Evolutionary conservation across 2,329 filamentous ascomycete species (phyloP), one percentile per base, ranked within the genome.

Genomic region (Botrytis paeoniae): DNA sequence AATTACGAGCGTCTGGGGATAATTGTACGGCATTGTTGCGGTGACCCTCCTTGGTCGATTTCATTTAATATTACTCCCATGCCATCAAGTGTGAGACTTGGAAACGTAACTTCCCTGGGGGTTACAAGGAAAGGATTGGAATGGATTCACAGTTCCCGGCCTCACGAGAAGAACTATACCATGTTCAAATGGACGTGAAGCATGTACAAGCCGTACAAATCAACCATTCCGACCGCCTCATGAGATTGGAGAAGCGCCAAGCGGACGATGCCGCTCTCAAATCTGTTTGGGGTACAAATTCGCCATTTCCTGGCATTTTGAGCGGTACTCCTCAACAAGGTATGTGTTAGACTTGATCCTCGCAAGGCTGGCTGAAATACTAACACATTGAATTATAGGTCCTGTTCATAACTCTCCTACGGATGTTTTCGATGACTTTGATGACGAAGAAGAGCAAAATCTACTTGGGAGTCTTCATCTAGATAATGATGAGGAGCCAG

Each of bases 281-380:
- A 83, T 97, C 93, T 75, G 92, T 97, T 73, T 99, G 96, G 96
- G 89, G 89, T 66, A 97, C 95, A 74, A 91, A 92, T 76, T 97
- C 95, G 72, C 95, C 95, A 25, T 98, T 98, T 81, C 94, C 95
- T n/a, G 91, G 91, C 76, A 89, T 94, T 57, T 82, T 97, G 73
- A 91, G 92, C 78, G 92, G 93, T 71, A 95, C 94, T 63, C 92
- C 94, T 71, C 93, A 97, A 81, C 93, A 97, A 85, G 94, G 95
- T 97, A 84, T 82, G 89, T 80, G 20, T 16, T n/a, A 51, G 39
- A n/a, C 22, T 22, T 10, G 25, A 41, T 48, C 22, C n/a, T 71
- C 29, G 16, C 59, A 73, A 63, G 35, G 71, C 48, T 32, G 25
- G 72, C 66, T 51, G 73, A 66, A 29, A 61, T n/a, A 63, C 39